Evolutionary conservation across 768 basidiomycete genomes (phyloP).

Genomic region (Chlorophyllum brunneum): DNA sequence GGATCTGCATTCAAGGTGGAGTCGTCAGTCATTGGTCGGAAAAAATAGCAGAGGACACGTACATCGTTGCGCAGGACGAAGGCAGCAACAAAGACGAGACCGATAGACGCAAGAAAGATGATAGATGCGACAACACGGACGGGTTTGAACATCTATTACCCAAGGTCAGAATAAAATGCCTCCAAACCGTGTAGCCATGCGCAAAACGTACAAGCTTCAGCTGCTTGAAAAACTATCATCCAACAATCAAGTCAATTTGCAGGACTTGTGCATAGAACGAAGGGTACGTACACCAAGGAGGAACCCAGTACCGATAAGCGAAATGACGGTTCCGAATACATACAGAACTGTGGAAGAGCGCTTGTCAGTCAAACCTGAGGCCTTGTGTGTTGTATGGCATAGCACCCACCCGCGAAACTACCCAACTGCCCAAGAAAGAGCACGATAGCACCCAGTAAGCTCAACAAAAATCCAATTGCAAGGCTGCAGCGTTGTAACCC

Average conservation of each 20-base stretch:
- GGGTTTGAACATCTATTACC: constrained; percentile 86
- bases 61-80: constrained; percentile 73
- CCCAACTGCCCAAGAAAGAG: constrained; percentile 67
- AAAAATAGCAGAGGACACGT: constrained; percentile 22
- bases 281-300: constrained; percentile 75
- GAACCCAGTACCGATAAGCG: constrained; percentile 87
- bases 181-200: neutral
- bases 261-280: neutral
- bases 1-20: constrained; percentile 36
- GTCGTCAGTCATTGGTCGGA: neutral
- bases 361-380: neutral
- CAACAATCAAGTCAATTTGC: constrained; percentile 2
- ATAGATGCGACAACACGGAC: constrained; percentile 81
- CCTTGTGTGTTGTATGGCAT: neutral
- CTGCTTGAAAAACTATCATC: constrained; percentile 70
- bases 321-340: constrained; percentile 75
- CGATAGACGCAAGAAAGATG: constrained; percentile 75
- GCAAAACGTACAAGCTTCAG: constrained; percentile 57
- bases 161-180: neutral
- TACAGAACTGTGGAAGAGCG: constrained; percentile 62
- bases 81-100: constrained; percentile 79
- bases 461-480: constrained; percentile 71
- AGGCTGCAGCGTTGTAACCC: constrained; percentile 40
- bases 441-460: constrained; percentile 73
- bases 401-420: constrained; percentile 69